A percentile compares a stretch with the other conserved stretches of the same genome.
Evolutionary conservation across 352 stramenopile species (phyloP).

Genomic region (Globisporangium yorkense): DNA sequence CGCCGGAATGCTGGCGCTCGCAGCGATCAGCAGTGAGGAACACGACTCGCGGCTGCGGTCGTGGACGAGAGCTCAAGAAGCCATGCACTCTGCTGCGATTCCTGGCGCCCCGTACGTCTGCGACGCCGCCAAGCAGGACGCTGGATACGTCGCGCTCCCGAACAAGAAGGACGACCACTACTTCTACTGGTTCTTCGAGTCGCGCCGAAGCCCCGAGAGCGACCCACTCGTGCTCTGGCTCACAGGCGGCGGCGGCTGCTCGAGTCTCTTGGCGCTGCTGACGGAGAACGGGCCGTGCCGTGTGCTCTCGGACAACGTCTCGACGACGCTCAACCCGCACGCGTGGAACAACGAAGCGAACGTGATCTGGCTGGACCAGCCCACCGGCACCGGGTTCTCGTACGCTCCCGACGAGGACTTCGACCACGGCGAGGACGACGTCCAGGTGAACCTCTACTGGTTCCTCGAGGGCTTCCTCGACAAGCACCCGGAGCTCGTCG

Average conservation of each 20-base stretch:
- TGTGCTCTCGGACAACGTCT: slow-evolving; percentile 14
- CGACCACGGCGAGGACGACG: slow-evolving; percentile 27
- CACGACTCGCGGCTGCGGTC: too few species aligned
- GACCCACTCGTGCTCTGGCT: slow-evolving; percentile 34
- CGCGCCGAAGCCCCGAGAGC: slow-evolving; percentile 10
- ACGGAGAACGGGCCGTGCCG: slow-evolving; percentile 29
- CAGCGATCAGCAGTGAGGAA: neutral
- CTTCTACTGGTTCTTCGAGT: slow-evolving; percentile 43
- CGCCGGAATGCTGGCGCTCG: neutral
- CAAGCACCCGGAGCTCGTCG: slow-evolving; percentile 25
- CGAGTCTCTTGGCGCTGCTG: slow-evolving; percentile 26
- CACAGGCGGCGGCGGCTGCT: slow-evolving; percentile 27
- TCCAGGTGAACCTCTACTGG: slow-evolving; percentile 29
- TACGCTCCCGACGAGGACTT: slow-evolving; percentile 16
- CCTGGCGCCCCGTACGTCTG: slow-evolving; percentile 10
- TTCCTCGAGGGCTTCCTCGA: slow-evolving; percentile 31
- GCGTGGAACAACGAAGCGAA: slow-evolving; percentile 34
- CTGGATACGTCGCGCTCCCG: slow-evolving; percentile 25
- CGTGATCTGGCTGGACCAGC: slow-evolving; percentile 36
- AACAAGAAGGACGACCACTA: slow-evolving; percentile 37
- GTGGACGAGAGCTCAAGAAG: too few species aligned
- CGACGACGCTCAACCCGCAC: slow-evolving; percentile 21
- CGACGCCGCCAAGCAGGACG: slow-evolving; percentile 14
- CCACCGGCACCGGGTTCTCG: slow-evolving; percentile 26
- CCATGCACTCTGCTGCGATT: too few species aligned